Evolutionary conservation across 306 rosid species (phyloP).

Genomic region (Glycine soja): DNA sequence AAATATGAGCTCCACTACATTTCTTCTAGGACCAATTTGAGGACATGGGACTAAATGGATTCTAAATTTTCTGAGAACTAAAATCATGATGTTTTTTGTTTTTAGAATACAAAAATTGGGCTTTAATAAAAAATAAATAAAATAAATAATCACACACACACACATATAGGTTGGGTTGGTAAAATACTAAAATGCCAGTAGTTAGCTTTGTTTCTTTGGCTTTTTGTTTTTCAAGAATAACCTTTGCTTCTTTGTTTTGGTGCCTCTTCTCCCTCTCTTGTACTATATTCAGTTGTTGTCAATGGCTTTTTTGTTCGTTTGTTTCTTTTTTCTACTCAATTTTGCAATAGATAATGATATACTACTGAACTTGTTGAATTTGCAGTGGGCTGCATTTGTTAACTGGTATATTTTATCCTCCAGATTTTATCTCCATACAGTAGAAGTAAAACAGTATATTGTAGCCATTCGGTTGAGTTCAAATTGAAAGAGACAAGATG

Average conservation of each 20-base stretch:
- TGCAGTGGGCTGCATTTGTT: neutral
- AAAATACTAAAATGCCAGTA: neutral
- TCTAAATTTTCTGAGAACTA: neutral
- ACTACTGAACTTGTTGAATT: conserved; percentile 11
- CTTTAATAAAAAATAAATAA: neutral
- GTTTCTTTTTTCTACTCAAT: neutral
- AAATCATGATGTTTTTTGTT: neutral
- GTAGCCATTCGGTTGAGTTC: conserved; percentile 15
- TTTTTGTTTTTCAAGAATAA: neutral
- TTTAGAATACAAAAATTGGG: neutral
- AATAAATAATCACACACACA: neutral
- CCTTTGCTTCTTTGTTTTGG: neutral
- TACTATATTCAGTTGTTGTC: neutral
- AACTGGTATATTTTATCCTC: neutral
- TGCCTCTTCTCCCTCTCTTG: neutral
- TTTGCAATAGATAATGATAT: neutral
- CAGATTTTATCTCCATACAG: conserved; percentile 5
- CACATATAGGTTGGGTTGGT: neutral
- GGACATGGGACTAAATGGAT: neutral
- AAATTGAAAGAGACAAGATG: conserved; percentile 43
- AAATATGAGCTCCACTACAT: neutral
- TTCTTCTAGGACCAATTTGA: neutral
- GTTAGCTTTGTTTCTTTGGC: neutral
- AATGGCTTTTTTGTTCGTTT: neutral
- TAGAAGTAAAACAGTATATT: conserved; percentile 3